Conservation (phyloP, 2,329 filamentous ascomycete species). For the Lasiodiplodia citricola region DNA sequence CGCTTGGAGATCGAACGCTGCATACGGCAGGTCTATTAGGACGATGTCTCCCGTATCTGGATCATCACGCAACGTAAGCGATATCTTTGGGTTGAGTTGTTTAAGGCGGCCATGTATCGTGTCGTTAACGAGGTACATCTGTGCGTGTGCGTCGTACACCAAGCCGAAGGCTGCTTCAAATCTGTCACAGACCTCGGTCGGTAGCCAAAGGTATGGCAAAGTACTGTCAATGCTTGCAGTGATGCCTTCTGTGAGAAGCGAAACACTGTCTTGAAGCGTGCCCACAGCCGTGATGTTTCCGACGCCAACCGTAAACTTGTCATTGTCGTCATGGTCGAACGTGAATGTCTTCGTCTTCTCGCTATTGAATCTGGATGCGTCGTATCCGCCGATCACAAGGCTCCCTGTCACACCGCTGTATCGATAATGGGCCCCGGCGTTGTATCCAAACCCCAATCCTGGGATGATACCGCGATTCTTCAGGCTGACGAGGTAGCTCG, state of each 20-base stretch:
- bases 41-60: background rate
- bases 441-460: background rate
- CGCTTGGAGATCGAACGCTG: background rate
- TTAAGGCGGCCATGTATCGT: background rate
- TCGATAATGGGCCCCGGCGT: background rate
- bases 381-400: background rate
- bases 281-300: background rate
- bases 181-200: background rate
- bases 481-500: background rate
- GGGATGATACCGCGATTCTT: background rate
- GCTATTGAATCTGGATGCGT: background rate
- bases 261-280: background rate
- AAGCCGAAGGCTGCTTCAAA: background rate
- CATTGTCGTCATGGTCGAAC: background rate
- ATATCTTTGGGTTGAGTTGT: background rate
- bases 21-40: background rate
- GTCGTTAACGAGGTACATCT: background rate
- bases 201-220: background rate
- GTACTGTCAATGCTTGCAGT: background rate
- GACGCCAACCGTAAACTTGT: background rate
- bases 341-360: background rate
- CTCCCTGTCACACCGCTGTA: background rate
- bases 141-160: background rate
- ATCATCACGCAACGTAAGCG: background rate
- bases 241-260: background rate